phyloP scores from a whole-genome alignment of 2,329 filamentous ascomycete species.

The Coleophoma cylindrospora region DNA sequence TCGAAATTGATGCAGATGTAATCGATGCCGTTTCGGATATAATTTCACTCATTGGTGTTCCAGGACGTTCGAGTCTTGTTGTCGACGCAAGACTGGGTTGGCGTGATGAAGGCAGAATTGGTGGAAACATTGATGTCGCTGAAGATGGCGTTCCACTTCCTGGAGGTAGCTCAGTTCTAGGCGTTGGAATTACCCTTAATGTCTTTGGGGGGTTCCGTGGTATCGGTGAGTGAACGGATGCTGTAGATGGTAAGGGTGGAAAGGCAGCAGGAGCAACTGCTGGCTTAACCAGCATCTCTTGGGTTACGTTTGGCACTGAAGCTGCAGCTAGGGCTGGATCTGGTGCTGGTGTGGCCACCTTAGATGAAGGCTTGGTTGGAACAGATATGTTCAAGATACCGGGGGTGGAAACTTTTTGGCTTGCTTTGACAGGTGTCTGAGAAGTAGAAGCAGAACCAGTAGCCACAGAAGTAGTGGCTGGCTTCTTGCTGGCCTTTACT shows the following conservation, averaged over 20 bases:
- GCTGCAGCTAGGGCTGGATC: conserved; percentile 35
- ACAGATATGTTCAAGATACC: conserved; percentile 45
- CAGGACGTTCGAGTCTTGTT: conserved; percentile 48
- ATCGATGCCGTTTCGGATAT: conserved; percentile 75
- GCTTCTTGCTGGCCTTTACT: conserved; percentile 1
- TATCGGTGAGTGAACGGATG: conserved; percentile 46
- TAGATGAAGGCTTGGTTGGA: conserved; percentile 31
- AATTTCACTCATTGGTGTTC: conserved; percentile 68
- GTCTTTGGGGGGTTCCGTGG: conserved; percentile 55
- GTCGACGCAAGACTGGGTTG: conserved; percentile 45
- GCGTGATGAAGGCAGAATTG: conserved; percentile 37
- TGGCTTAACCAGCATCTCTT: conserved; percentile 13
- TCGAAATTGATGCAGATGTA: conserved; percentile 66
- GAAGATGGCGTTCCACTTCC: conserved; percentile 23
- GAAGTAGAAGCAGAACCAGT: background rate
- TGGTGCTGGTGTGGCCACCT: conserved; percentile 1
- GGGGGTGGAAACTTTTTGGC: conserved; percentile 18
- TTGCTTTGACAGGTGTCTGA: conserved; percentile 9
- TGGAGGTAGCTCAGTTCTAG: conserved; percentile 53
- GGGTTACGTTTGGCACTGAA: conserved; percentile 3
- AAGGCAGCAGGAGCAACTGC: conserved; percentile 33
- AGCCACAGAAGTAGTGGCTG: background rate
- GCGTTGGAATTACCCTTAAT: conserved; percentile 63
- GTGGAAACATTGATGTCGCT: conserved; percentile 29
- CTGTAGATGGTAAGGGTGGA: conserved; percentile 45